Conservation (phyloP, 345 rosid species). For the Sisymbrium altissimum region DNA sequence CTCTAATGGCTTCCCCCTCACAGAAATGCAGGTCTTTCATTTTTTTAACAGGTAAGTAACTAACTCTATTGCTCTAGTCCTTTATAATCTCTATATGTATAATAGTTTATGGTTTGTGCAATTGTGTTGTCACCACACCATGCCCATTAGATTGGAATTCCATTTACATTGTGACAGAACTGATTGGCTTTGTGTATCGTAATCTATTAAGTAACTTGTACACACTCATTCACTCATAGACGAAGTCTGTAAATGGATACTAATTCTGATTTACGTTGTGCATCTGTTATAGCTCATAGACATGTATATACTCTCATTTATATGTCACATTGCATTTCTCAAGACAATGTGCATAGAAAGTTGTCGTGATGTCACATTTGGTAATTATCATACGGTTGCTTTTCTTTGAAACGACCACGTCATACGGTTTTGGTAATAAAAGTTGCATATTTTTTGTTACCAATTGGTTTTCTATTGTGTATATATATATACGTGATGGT, state of each 20-base stretch:
- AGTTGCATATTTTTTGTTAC: background rate
- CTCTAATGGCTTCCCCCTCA: constrained; percentile 21
- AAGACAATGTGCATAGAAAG: background rate
- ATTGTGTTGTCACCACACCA: background rate
- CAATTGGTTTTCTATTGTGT: background rate
- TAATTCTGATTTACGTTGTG: no score
- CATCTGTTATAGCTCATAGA: background rate
- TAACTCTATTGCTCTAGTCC: background rate
- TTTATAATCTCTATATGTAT: background rate
- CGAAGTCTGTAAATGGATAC: background rate
- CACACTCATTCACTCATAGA: background rate
- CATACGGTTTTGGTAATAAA: background rate
- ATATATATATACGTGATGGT: background rate
- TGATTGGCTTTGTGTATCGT: background rate
- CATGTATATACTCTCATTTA: background rate
- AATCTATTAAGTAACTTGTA: background rate
- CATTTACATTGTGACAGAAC: background rate
- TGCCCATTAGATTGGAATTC: background rate
- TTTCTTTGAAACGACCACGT: background rate
- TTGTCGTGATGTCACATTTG: background rate
- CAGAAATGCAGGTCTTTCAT: background rate
- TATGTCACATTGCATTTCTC: background rate
- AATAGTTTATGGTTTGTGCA: background rate
- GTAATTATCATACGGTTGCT: no score
- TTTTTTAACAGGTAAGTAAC: constrained; percentile 1